Evolutionary conservation across 768 basidiomycete genomes (phyloP).

Genomic region (Kwoniella bestiolae): DNA sequence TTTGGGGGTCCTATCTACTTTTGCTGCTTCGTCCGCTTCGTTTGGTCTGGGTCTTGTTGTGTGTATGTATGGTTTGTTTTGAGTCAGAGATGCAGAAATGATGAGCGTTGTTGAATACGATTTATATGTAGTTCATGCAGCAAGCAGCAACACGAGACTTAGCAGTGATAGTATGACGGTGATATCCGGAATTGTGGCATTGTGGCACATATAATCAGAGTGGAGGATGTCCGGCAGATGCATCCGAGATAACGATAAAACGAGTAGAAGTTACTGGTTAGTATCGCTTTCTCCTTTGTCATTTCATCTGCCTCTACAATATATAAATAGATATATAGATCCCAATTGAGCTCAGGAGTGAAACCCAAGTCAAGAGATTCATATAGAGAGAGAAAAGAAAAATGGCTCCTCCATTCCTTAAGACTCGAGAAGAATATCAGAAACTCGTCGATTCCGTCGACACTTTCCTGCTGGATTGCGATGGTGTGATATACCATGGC

Average conservation of each 20-base stretch:
- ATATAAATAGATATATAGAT: no score
- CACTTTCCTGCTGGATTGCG: slow-evolving; percentile 95
- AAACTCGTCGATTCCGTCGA: slow-evolving; percentile 69
- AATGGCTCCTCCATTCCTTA: slow-evolving; percentile 34
- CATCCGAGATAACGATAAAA: not conserved
- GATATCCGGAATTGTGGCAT: slow-evolving; percentile 10
- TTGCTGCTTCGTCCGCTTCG: not conserved
- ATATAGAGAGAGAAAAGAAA: not conserved
- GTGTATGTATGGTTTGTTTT: not conserved
- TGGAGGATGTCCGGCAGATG: slow-evolving; percentile 19
- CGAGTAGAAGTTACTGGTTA: no score
- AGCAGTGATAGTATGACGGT: slow-evolving; percentile 2
- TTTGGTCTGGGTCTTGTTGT: not conserved
- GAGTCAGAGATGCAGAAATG: not conserved
- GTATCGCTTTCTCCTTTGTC: no score
- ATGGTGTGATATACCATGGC: slow-evolving; percentile 92
- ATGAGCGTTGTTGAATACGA: not conserved
- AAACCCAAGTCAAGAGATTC: not conserved
- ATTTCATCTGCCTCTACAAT: no score
- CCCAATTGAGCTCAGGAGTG: no score
- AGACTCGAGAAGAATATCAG: slow-evolving; percentile 56
- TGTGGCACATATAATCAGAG: slow-evolving; percentile 11
- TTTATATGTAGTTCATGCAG: not conserved
- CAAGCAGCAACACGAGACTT: not conserved
- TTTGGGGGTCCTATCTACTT: no score